A percentile compares a stretch with the other conserved stretches of the same genome.
These are phyloP conservation scores for Hygrocybe punicea DNA, from an alignment of 768 basidiomycete species.

Conservation along the genomic window DNA sequence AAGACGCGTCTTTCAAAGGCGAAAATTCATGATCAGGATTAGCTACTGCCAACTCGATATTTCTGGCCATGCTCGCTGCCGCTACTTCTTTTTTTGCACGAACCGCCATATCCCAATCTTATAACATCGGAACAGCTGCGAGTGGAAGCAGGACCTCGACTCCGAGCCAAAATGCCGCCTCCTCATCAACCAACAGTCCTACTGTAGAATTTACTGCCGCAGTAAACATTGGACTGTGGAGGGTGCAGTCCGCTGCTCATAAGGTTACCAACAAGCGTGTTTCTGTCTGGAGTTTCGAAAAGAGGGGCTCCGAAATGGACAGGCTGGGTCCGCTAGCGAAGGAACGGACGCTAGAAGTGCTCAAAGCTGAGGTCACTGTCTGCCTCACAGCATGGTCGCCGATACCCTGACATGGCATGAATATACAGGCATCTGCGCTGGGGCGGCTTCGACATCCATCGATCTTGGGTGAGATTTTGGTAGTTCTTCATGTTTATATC, in stretches of 20 bases:
- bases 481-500: neutral
- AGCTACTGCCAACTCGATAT: neutral
- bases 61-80: conserved; percentile 61
- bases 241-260: conserved; percentile 79
- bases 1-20: no score
- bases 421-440: conserved; percentile 70
- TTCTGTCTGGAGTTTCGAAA: conserved; percentile 91
- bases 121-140: conserved; percentile 54
- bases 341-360: conserved; percentile 75
- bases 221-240: conserved; percentile 83
- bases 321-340: conserved; percentile 57
- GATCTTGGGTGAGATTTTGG: conserved; percentile 60
- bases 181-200: conserved; percentile 25
- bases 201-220: conserved; percentile 48
- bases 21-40: no score
- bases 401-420: conserved; percentile 10
- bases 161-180: conserved; percentile 36
- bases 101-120: conserved; percentile 77
- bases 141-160: conserved; percentile 48
- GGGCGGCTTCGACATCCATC: conserved; percentile 88
- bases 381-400: neutral
- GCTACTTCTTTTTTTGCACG: conserved; percentile 81
- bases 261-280: conserved; percentile 89
- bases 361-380: conserved; percentile 81
- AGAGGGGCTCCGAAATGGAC: conserved; percentile 71